Evolutionary conservation across 768 basidiomycete species (phyloP).

Genomic region (Fomitopsis serialis): DNA sequence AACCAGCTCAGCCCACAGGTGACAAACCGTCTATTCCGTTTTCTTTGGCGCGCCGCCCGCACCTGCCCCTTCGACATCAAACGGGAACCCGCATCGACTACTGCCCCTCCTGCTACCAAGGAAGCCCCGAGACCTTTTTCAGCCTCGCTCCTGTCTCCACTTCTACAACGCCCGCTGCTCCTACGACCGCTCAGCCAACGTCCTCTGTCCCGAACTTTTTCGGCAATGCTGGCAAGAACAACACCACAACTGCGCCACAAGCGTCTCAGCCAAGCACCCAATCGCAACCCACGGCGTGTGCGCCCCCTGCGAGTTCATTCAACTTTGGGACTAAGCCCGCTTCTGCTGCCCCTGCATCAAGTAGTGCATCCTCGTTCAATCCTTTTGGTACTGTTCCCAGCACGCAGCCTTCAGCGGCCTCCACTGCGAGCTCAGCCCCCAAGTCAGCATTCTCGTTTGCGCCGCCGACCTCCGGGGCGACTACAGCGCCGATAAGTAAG

Average conservation of each 20-base stretch:
- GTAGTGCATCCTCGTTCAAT: neutral
- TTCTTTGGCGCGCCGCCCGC: neutral
- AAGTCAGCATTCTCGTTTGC: conserved; percentile 13
- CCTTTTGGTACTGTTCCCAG: conserved; percentile 2
- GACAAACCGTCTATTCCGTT: neutral
- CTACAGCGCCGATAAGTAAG: neutral
- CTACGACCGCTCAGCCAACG: neutral
- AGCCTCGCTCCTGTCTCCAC: conserved; percentile 1
- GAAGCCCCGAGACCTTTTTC: conserved; percentile 4
- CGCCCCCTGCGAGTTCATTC: neutral
- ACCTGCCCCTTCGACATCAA: neutral
- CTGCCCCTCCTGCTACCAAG: neutral
- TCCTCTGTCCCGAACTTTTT: conserved; percentile 27
- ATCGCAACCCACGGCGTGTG: neutral
- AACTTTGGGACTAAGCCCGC: conserved; percentile 4
- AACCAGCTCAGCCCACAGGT: neutral
- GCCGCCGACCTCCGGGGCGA: neutral
- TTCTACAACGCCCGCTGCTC: conserved; percentile 3
- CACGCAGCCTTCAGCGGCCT: neutral
- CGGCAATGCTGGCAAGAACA: neutral
- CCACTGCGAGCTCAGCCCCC: conserved; percentile 5
- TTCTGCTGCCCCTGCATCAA: conserved; percentile 1
- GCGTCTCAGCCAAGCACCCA: neutral
- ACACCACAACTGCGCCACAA: neutral
- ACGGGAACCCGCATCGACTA: neutral